These are phyloP conservation scores for Cladophialophora exuberans DNA, from an alignment of 2,329 filamentous ascomycete genomes.

Conservation along the genomic window DNA sequence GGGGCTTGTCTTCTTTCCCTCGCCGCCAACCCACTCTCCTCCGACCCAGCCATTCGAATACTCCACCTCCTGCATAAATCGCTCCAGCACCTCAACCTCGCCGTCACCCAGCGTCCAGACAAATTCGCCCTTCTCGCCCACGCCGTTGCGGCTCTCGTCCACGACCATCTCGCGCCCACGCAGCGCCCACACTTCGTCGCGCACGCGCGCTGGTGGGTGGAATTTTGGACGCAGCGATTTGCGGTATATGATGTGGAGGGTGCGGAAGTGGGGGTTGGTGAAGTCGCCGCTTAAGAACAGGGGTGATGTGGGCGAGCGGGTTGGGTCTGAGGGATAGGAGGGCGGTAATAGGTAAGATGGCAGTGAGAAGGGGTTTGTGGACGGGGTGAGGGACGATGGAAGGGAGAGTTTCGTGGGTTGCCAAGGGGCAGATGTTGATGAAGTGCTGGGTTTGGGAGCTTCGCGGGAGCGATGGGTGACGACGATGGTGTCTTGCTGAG, in stretches of 20 bases:
- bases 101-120: constrained; percentile 24
- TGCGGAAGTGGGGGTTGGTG: constrained; percentile 34
- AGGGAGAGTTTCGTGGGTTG: constrained; percentile 21
- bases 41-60: constrained; percentile 20
- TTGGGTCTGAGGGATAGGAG: constrained; percentile 32
- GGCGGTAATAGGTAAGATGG: constrained; percentile 33
- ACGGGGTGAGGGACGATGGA: constrained; percentile 2
- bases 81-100: constrained; percentile 32
- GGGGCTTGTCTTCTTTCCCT: constrained; percentile 2
- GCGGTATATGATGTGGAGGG: constrained; percentile 33
- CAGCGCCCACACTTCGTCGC: constrained; percentile 22
- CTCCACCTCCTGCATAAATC: constrained; percentile 36
- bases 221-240: constrained; percentile 33
- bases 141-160: constrained; percentile 41
- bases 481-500: neutral
- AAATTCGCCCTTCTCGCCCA: constrained; percentile 28
- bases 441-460: neutral
- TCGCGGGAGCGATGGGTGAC: neutral
- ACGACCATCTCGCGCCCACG: constrained; percentile 66
- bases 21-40: neutral
- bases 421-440: constrained; percentile 11
- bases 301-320: constrained; percentile 12
- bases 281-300: constrained; percentile 28
- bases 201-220: constrained; percentile 26
- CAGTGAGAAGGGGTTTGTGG: neutral